A percentile compares a stretch with the other conserved stretches of the same genome.
Conservation (phyloP, 352 stramenopile genomes). For the Pseudoperonospora humuli region DNA sequence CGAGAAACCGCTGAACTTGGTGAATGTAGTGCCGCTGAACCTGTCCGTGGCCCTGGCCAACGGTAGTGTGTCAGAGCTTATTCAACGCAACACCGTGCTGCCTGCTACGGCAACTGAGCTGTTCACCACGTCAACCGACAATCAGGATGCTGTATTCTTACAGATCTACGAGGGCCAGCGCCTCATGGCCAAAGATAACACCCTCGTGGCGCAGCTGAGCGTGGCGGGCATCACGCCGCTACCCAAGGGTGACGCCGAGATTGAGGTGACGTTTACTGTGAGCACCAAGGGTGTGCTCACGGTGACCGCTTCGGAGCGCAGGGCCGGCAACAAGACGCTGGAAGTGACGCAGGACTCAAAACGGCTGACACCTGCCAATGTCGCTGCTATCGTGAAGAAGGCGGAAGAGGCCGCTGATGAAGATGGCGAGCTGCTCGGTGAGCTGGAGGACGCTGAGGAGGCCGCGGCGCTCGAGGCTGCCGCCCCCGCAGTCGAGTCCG, state of each 20-base stretch:
- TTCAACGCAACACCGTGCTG: constrained; percentile 88
- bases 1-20: constrained; percentile 55
- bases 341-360: constrained; percentile 67
- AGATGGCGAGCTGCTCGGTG: constrained; percentile 65
- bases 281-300: constrained; percentile 92
- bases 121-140: constrained; percentile 89
- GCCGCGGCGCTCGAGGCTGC: constrained; percentile 34
- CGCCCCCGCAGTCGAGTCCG: constrained; percentile 19
- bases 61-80: constrained; percentile 88
- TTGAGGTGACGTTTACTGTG: constrained; percentile 90
- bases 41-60: constrained; percentile 89
- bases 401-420: constrained; percentile 79
- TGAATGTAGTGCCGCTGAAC: constrained; percentile 90
- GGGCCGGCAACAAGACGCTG: constrained; percentile 64
- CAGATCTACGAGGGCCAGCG: constrained; percentile 95
- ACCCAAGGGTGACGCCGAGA: constrained; percentile 87
- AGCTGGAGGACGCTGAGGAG: constrained; percentile 64
- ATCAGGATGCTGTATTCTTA: constrained; percentile 87
- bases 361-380: constrained; percentile 55
- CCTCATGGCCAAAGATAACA: constrained; percentile 96
- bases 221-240: constrained; percentile 84
- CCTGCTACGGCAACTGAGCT: constrained; percentile 72
- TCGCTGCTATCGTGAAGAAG: constrained; percentile 75
- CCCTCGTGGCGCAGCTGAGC: constrained; percentile 85
- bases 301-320: constrained; percentile 85